These are phyloP conservation scores for Arachis hypogaea DNA, from an alignment of 306 rosid genomes.

Conservation along the genomic window DNA sequence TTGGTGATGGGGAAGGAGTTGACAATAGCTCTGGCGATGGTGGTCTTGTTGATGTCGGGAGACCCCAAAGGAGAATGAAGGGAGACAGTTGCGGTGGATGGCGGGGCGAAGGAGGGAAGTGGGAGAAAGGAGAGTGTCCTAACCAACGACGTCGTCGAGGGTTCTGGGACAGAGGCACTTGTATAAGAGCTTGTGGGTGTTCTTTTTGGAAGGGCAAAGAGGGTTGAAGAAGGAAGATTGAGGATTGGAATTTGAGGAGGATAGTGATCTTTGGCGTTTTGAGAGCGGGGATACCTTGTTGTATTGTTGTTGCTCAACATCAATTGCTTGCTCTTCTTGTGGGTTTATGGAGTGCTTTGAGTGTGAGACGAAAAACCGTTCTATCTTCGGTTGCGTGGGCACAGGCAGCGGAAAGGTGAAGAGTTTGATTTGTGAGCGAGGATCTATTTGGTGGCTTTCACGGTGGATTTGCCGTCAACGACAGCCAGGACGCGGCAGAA, in stretches of 20 bases:
- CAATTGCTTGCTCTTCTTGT: not conserved
- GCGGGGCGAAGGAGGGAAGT: slow-evolving; percentile 72
- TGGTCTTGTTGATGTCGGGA: slow-evolving; percentile 91
- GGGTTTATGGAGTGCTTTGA: slow-evolving; percentile 7
- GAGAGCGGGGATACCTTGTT: slow-evolving; percentile 6
- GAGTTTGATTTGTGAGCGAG: slow-evolving; percentile 52
- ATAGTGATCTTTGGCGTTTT: slow-evolving; percentile 44
- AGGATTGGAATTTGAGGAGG: not conserved
- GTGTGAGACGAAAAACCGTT: slow-evolving; percentile 68
- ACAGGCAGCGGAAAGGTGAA: slow-evolving; percentile 9
- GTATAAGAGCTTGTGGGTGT: slow-evolving; percentile 57
- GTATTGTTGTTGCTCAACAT: not conserved
- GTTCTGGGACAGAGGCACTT: slow-evolving; percentile 78
- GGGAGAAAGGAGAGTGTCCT: slow-evolving; percentile 64
- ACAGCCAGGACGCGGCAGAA: slow-evolving; percentile 72
- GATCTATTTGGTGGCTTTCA: slow-evolving; percentile 88
- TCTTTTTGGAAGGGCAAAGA: slow-evolving; percentile 23
- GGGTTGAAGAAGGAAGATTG: slow-evolving; percentile 33
- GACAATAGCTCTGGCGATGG: slow-evolving; percentile 73
- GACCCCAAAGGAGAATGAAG: slow-evolving; percentile 85
- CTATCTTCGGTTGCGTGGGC: slow-evolving; percentile 67
- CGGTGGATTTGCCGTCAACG: slow-evolving; percentile 75
- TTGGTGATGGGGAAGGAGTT: slow-evolving; percentile 42
- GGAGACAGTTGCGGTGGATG: slow-evolving; percentile 59
- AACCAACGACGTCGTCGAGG: slow-evolving; percentile 72